phyloP scores from a whole-genome alignment of 2,329 filamentous ascomycete genomes.

The Xylariaceae sp. region DNA sequence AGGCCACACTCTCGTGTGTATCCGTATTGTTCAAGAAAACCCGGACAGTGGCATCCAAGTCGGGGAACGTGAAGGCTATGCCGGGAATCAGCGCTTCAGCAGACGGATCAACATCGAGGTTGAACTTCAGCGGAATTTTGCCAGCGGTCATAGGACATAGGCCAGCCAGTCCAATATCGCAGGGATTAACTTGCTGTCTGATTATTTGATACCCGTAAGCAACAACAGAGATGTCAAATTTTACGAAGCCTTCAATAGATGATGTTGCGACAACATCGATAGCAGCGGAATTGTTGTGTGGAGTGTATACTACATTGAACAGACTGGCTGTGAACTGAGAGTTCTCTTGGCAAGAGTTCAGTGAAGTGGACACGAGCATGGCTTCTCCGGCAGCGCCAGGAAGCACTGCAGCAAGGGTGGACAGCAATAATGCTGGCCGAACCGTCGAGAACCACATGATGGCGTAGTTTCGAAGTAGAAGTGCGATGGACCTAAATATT shows the following conservation, averaged over 20 bases:
- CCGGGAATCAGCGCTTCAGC: slow-evolving; percentile 67
- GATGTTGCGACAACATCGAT: slow-evolving; percentile 83
- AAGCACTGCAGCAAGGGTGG: slow-evolving; percentile 50
- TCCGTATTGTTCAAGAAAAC: slow-evolving; percentile 73
- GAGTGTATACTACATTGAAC: slow-evolving; percentile 84
- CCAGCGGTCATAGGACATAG: slow-evolving; percentile 92
- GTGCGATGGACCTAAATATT: slow-evolving; percentile 22
- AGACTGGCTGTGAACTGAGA: slow-evolving; percentile 86
- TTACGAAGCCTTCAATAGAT: slow-evolving; percentile 80
- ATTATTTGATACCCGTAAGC: slow-evolving; percentile 84
- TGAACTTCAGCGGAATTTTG: slow-evolving; percentile 76
- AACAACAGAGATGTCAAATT: slow-evolving; percentile 75
- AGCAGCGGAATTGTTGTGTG: slow-evolving; percentile 72
- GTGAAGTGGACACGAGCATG: slow-evolving; percentile 79
- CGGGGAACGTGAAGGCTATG: slow-evolving; percentile 82
- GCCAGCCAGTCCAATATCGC: slow-evolving; percentile 70
- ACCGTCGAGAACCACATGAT: slow-evolving; percentile 56
- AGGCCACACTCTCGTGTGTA: slow-evolving; percentile 68
- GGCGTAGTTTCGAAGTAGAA: slow-evolving; percentile 19
- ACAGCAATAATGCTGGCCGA: slow-evolving; percentile 53
- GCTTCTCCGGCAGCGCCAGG: slow-evolving; percentile 61
- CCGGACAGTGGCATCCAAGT: slow-evolving; percentile 78
- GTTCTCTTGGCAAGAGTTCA: slow-evolving; percentile 83
- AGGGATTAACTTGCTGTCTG: slow-evolving; percentile 74
- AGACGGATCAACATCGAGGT: slow-evolving; percentile 63